A percentile compares a stretch with the other conserved stretches of the same genome.
Evolutionary conservation across 768 basidiomycete genomes (phyloP).

Genomic region (Hericium erinaceus): DNA sequence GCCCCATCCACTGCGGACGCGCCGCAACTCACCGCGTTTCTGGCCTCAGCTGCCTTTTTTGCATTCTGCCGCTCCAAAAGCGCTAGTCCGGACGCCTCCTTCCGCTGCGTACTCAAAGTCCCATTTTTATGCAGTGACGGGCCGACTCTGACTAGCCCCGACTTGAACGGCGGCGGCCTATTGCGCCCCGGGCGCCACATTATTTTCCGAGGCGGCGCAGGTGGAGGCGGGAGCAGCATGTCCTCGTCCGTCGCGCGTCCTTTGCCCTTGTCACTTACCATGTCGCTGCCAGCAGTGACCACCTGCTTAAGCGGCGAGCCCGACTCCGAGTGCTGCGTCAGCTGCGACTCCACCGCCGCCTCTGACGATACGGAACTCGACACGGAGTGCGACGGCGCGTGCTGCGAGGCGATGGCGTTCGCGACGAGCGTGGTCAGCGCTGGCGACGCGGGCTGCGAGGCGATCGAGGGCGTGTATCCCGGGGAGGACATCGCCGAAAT

Average conservation of each 20-base stretch:
- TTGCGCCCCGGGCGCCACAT: too few species aligned
- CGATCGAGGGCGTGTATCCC: not conserved
- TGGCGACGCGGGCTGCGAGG: not conserved
- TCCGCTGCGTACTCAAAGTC: too few species aligned
- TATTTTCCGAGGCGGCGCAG: not conserved
- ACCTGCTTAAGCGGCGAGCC: not conserved
- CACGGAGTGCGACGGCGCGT: constrained; percentile 30
- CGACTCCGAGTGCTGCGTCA: not conserved
- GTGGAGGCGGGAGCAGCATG: not conserved
- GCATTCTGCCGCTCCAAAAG: too few species aligned
- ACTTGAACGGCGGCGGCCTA: not conserved
- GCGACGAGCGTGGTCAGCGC: not conserved
- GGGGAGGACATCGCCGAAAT: not conserved
- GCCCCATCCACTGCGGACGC: too few species aligned
- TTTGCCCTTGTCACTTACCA: not conserved
- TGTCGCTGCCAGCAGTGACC: not conserved
- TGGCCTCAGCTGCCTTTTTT: too few species aligned
- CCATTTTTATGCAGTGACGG: not conserved
- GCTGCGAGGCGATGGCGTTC: constrained; percentile 38
- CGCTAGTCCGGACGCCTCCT: too few species aligned
- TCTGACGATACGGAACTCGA: constrained; percentile 74
- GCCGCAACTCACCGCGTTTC: too few species aligned
- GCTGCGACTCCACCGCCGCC: constrained; percentile 44
- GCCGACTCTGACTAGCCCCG: not conserved
- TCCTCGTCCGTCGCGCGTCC: not conserved